Base-by-base conservation (phyloP, 768 basidiomycete genomes). In the Lactarius trivialis region DNA sequence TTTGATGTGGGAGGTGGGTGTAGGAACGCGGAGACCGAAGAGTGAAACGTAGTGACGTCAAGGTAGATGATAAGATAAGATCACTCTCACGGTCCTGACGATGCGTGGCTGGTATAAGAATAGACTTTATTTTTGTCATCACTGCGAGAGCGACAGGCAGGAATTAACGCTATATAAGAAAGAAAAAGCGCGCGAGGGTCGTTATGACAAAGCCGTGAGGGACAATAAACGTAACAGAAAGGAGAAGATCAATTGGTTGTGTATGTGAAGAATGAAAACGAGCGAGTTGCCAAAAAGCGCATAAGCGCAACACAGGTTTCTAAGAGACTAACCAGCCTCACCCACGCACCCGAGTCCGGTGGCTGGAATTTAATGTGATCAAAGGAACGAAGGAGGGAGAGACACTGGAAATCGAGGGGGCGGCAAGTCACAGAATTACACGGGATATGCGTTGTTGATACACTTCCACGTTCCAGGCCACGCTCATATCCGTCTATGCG, bases 401-500 rank as follows among this genome's bases (percentile, higher is more conserved):
- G 58, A 56, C 54, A 63, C 58, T 39, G n/a, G 37, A 55, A 26
- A 43, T 34, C 58, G 30, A 60, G 45, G 54, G 30, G 48, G 37
- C 8, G n/a, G n/a, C 32, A 55, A 45, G 37, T 51, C 15, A 39
- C 60, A 56, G 37, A 60, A 60, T 55, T 64, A 63, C 62, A 64
- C 8, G 30, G 30, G 19, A 59, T 2, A 60, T 28, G 34, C 24
- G 51, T 48, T 26, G 43, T 26, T 43, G 50, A 21, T 48, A 45
- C 49, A 53, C 39, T 59, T 59, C 59, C 54, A 43, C 24, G 62
- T 24, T 60, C 39, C 48, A 51, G 36, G 48, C 32, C 19, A 19
- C 30, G 24, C 56, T 39, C 28, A 43, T 43, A 50, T 54, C n/a
- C 37, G 34, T 60, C 76, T 79, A 79, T 71, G 73, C 73, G 34